Evolutionary conservation across 2,329 filamentous ascomycete species (phyloP), one percentile per base, ranked within the genome.

Genomic region (Curvularia lunata): DNA sequence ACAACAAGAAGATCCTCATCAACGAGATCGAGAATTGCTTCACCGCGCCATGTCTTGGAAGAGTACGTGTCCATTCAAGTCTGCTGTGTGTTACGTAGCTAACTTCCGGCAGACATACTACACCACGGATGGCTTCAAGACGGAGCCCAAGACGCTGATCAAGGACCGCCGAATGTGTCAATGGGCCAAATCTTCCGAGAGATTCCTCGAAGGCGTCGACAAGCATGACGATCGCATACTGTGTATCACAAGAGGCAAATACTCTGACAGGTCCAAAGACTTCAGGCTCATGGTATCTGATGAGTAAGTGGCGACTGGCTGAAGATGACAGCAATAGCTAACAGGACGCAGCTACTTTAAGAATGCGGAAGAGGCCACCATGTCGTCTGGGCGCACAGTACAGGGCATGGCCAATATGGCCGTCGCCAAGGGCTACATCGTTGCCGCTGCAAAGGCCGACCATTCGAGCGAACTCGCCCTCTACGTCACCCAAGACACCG

Each of bases 401-500:
- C 84, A 87, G 64, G 94, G 95, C 53, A 85, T 97, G 64, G 86
- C 92, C 62, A 94, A 90, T 74, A 81, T 97, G 63, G 93, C 91
- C 4, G 81, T 88, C 9, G 91, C 96, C 59, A 96, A 96, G 77
- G 91, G 90, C 67, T 97, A 90, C 73, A 80, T 99, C 30, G 85
- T 99, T 40, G 91, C 90, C 16, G 95, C 94, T 34, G 89, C 91
- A 3, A 88, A 89, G 61, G 90, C 92, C 18, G 83, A 86, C 34
- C 87, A 89, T 48, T 96, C 92, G 10, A 89, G 91, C 66, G 96
- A 99, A 78, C 90, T 97, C 84, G 92, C 92, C 4, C 85, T 99
- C 53, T 99, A 91, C 75, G 88, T 98, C 54, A 92, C 91, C 9
- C 87, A 91, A 66, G 92, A 99, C 75, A 88, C 91, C 12, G 82